Evolutionary conservation across 2,329 filamentous ascomycete genomes (phyloP), one percentile per base, ranked within the genome.

Genomic region (Hypoxylon sp.): DNA sequence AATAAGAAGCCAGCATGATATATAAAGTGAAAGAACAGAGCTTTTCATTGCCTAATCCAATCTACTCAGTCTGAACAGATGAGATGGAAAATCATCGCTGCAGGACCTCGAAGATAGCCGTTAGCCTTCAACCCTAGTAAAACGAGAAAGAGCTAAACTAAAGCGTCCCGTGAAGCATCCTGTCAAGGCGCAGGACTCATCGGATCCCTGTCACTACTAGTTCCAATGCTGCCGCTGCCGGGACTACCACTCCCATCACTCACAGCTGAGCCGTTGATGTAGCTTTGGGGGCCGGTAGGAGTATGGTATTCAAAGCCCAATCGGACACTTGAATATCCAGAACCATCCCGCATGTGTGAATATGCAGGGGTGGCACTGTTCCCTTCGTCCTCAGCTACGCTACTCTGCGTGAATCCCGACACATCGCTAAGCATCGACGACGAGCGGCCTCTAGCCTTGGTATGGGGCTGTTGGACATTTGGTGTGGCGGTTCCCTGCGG

Each of bases 391-490:
- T 86, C 86, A 48, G 85, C 87, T 52, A 82, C 83, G 72, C 86
- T 89, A 14, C 85, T 88, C 78, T 90, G 87, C 6, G 89, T 91
- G 73, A 91, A 90, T 19, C 88, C 88, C n/a, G 88, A 90, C 2
- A 91, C 81, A 73, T 90, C 86, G 74, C 88, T 90, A 2, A 91
- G 84, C 89, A 91, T 91, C 63, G 87, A 90, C 9, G 87, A 90
- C 31, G 88, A 90, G 53, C 89, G 86, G 22, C 87, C 88, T 48
- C 88, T 80, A 31, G 82, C 80, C 76, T 83, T 85, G 24, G 58
- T 56, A n/a, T 65, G 33, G 24, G 68, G 70, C 71, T 76, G 67
- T 70, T 78, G 71, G 73, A 60, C 26, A 47, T 79, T 74, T 11
- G 80, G 74, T 59, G 82, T 74, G 0, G 70, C 58, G 76, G 72